phyloP scores from a whole-genome alignment of 306 rosid species.

The Lupinus albus region DNA sequence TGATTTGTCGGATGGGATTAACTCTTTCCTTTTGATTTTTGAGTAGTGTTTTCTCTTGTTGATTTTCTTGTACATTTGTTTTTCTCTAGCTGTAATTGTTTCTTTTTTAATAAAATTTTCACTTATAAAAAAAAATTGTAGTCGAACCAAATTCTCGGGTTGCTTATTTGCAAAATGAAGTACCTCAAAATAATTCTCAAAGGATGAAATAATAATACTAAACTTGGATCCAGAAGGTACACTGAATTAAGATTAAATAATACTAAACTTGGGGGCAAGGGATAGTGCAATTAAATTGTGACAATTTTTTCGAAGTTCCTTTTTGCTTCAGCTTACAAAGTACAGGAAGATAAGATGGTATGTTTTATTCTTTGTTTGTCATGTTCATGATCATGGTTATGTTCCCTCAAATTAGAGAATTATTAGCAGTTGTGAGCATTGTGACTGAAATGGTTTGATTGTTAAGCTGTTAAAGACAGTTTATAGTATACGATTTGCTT shows the following conservation, averaged over 20 bases:
- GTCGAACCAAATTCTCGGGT: too few relatives aligned
- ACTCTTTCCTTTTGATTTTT: too few relatives aligned
- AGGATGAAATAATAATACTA: constrained; percentile 13
- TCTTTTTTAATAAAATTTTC: too few relatives aligned
- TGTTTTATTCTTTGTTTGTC: neutral
- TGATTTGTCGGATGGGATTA: too few relatives aligned
- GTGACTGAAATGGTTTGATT: constrained; percentile 21
- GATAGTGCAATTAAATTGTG: neutral
- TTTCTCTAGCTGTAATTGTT: too few relatives aligned
- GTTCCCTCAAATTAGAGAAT: constrained; percentile 13
- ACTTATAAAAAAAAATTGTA: too few relatives aligned
- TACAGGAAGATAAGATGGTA: constrained; percentile 4
- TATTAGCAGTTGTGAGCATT: neutral
- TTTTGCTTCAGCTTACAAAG: constrained; percentile 26
- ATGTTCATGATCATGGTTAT: constrained; percentile 18
- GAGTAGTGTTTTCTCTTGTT: too few relatives aligned
- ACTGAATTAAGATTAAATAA: constrained; percentile 7
- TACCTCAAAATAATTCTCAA: neutral
- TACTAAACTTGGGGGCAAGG: constrained; percentile 24
- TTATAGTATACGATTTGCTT: neutral
- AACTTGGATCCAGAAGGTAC: neutral
- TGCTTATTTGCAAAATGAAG: constrained; percentile 9
- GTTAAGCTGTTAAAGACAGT: neutral
- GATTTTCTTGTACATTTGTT: too few relatives aligned
- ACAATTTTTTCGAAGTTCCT: neutral